phyloP scores from a whole-genome alignment of 345 rosid species.

The Pugionium dolabratum region DNA sequence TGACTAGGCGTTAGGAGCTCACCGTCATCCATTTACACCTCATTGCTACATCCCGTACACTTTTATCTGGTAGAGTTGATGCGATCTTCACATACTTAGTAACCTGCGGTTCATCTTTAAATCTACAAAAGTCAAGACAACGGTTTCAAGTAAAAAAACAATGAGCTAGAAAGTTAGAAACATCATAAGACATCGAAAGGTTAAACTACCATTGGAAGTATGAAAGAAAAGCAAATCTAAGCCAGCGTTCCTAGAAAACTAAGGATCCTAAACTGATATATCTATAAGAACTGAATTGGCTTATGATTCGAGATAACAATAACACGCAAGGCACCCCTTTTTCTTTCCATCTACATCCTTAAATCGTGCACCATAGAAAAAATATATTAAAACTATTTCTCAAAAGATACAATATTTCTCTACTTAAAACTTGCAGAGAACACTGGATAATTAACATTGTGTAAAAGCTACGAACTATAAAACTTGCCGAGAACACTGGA shows the following conservation, averaged over 20 bases:
- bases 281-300: constrained; percentile 1
- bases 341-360: constrained; percentile 6
- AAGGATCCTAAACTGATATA: background rate
- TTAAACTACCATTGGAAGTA: constrained; percentile 2
- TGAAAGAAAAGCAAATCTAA: background rate
- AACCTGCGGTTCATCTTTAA: constrained; percentile 69
- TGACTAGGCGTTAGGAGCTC: constrained; percentile 3
- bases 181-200: background rate
- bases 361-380: background rate
- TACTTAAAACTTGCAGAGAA: constrained; percentile 7
- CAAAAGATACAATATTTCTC: background rate
- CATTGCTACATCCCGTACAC: constrained; percentile 98
- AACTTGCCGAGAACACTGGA: background rate
- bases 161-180: background rate
- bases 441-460: background rate
- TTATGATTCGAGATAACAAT: constrained; percentile 8
- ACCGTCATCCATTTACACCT: constrained; percentile 79
- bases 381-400: background rate
- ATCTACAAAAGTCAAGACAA: constrained; percentile 46
- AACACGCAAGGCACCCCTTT: background rate
- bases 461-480: background rate
- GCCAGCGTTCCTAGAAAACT: background rate
- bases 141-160: constrained; percentile 1
- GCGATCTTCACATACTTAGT: constrained; percentile 91
- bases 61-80: constrained; percentile 75